These are phyloP conservation scores for Crithidia brevicula DNA, from an alignment of 208 protist species.

Conservation along the genomic window DNA sequence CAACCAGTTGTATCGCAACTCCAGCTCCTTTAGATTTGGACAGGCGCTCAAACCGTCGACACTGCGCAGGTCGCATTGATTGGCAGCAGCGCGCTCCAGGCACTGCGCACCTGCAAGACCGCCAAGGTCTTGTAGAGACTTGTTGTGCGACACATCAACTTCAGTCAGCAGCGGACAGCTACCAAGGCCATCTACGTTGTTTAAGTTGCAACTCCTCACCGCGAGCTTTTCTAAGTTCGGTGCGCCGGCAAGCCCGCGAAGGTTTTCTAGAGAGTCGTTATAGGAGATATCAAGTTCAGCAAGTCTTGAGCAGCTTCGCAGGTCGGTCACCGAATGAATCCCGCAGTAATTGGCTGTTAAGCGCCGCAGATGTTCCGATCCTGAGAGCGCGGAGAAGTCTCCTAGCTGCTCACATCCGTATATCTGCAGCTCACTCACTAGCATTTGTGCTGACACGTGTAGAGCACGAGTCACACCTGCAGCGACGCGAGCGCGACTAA, in stretches of 20 bases:
- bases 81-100: background rate
- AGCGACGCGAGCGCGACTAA: background rate
- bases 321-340: background rate
- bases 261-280: background rate
- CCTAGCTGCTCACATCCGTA: background rate
- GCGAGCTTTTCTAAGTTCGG: background rate
- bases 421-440: background rate
- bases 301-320: background rate
- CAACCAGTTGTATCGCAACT: background rate
- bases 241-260: background rate
- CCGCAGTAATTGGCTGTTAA: background rate
- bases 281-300: background rate
- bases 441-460: background rate
- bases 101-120: background rate
- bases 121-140: background rate
- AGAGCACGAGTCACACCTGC: background rate
- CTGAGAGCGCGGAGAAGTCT: background rate
- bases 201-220: background rate
- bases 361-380: background rate
- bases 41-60: background rate
- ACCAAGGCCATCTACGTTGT: background rate
- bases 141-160: background rate
- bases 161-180: background rate
- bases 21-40: background rate
- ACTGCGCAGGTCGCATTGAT: background rate